phyloP scores from a whole-genome alignment of 2,329 filamentous ascomycete genomes.

The Aspergillus glaucus region DNA sequence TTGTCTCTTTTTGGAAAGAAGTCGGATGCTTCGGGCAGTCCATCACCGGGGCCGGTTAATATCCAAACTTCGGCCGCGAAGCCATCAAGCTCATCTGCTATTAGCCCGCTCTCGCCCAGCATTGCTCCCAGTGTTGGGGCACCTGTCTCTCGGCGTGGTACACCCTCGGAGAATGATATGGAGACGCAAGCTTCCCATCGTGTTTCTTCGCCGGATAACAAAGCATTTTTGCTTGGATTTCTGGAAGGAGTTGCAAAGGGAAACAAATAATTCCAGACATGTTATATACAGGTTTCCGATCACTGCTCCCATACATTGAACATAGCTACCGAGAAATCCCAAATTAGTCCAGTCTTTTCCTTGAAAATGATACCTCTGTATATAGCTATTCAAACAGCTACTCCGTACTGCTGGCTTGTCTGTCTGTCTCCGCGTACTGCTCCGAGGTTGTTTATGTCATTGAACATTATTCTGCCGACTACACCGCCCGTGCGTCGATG shows the following conservation, averaged over 20 bases:
- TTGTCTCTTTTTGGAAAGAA: constrained; percentile 60
- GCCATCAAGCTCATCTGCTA: constrained; percentile 17
- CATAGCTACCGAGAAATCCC: neutral
- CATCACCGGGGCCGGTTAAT: constrained; percentile 15
- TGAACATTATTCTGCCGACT: constrained; percentile 17
- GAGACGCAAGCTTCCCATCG: constrained; percentile 45
- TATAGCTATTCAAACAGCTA: neutral
- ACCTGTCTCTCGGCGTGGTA: constrained; percentile 13
- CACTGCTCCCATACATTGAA: neutral
- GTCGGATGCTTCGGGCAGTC: constrained; percentile 17
- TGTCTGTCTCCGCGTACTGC: no score
- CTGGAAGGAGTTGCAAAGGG: constrained; percentile 53
- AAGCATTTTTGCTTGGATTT: constrained; percentile 70
- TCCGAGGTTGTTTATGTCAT: constrained; percentile 5
- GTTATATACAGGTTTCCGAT: no score
- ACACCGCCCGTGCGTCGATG: constrained; percentile 18
- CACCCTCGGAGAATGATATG: constrained; percentile 27
- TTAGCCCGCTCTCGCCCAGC: constrained; percentile 26
- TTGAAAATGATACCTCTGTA: no score
- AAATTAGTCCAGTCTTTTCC: no score
- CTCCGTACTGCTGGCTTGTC: no score
- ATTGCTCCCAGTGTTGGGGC: constrained; percentile 14
- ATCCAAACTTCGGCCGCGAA: constrained; percentile 14
- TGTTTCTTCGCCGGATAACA: constrained; percentile 59
- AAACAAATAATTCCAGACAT: constrained; percentile 20